Evolutionary conservation across 2,329 filamentous ascomycete species (phyloP), one percentile per base, ranked within the genome.

Genomic region (Byssochlamys sp.): DNA sequence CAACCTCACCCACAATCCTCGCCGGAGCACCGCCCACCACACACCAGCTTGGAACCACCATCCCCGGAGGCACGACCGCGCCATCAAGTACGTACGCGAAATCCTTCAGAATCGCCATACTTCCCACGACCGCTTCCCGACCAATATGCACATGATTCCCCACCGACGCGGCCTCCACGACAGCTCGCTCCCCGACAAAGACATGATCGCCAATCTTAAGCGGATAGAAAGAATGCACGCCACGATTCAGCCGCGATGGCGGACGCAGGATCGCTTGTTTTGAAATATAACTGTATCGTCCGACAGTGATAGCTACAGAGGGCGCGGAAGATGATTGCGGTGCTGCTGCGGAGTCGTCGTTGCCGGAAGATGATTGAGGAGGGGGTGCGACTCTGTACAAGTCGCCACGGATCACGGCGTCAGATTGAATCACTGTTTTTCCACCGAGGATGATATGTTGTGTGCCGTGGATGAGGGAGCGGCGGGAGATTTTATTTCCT

Each of bases 401-500:
- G 69, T 99, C 94, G 51, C 92, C 94, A 53, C 94, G 87, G 69
- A 99, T 90, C 74, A 94, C 91, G 66, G 91, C 92, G 69, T 96
- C 91, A 61, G 91, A 88, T 80, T 96, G 91, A 69, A 99, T 95
- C 61, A 97, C 90, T 0, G 91, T 95, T 75, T 90, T 95, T 62
- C 94, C 94, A 65, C 91, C 94, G 1, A 99, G 87, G 75, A 96
- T 96, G 75, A 99, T 97, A 76, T 97, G 95, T 66, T 95, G 91
- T 25, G 92, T 96, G 67, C 94, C 94, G 68, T 95, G 89, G 65
- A 99, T 90, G 70, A 88, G 86, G 61, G 90, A 89, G 65, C 90
- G 90, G 64, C 94, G 90, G 45, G 91, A 92, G 67, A 99, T 94
- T 78, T 97, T 97, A 82, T 99, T 99, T 64, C 94, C 94, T 2